Conservation (phyloP, 2,329 filamentous ascomycete genomes). For the Phyllosticta paracitricarpa region DNA sequence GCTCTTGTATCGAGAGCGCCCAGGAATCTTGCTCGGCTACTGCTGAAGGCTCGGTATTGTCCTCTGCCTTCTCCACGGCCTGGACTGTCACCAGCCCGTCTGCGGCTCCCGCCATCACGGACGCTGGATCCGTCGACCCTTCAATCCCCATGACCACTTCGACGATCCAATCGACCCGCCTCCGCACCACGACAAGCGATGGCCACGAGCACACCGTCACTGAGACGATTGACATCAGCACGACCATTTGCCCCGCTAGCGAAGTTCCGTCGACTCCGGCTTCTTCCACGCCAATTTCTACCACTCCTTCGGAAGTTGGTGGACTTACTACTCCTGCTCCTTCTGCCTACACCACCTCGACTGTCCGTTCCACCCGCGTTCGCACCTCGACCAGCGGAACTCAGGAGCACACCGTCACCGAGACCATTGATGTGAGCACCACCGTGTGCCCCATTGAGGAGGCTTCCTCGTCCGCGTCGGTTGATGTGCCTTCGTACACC, state of each 20-base stretch:
- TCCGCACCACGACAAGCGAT: not conserved
- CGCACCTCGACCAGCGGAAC: slow-evolving; percentile 9
- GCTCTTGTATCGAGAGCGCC: slow-evolving; percentile 7
- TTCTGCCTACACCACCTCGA: slow-evolving; percentile 4
- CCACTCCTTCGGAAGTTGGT: not conserved
- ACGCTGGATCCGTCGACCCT: not conserved
- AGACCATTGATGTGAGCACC: slow-evolving; percentile 23
- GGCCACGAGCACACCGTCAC: slow-evolving; percentile 10
- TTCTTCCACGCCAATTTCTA: not conserved
- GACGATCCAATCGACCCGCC: not conserved
- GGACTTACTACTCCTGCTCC: not conserved
- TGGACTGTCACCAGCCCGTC: not conserved
- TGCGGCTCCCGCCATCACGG: not conserved
- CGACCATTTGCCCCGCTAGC: slow-evolving; percentile 32
- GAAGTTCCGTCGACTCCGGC: not conserved
- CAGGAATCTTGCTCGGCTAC: not conserved
- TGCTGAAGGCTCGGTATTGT: not conserved
- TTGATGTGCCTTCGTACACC: not conserved
- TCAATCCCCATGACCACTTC: not conserved
- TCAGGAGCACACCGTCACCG: slow-evolving; percentile 10
- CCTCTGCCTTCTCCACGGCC: not conserved
- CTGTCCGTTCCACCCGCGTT: slow-evolving; percentile 9
- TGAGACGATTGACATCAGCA: slow-evolving; percentile 20
- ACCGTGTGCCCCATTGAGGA: slow-evolving; percentile 31
- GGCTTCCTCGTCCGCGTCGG: not conserved